Conservation (phyloP, 345 rosid species). For the Euphorbia pulcherrima region DNA sequence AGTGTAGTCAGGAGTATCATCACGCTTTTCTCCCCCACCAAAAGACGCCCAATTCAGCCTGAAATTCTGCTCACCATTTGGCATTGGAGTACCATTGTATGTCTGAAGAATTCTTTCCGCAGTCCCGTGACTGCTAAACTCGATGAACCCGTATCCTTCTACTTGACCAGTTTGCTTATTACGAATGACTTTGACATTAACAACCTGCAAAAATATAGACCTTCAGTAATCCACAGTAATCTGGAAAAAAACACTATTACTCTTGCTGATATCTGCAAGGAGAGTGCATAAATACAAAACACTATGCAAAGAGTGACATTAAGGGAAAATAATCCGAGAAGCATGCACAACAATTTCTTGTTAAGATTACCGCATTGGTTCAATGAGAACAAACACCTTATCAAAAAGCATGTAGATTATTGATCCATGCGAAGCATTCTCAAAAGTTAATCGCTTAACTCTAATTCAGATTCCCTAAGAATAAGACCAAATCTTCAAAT, state of each 20-base stretch:
- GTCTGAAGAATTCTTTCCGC: conserved; percentile 79
- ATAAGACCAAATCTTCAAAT: too few species aligned
- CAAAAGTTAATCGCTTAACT: too few species aligned
- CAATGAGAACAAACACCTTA: too few species aligned
- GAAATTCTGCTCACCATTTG: conserved; percentile 63
- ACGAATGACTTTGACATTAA: conserved; percentile 66
- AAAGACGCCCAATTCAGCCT: conserved; percentile 83
- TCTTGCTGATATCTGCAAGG: background rate
- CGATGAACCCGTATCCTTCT: conserved; percentile 85
- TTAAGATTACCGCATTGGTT: background rate
- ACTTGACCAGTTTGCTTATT: conserved; percentile 67
- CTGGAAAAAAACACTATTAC: background rate
- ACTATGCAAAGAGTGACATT: background rate
- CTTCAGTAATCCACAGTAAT: background rate
- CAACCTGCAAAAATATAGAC: conserved; percentile 37
- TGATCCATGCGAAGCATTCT: too few species aligned
- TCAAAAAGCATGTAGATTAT: too few species aligned
- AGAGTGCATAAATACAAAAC: background rate
- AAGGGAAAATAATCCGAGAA: background rate
- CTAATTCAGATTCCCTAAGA: too few species aligned
- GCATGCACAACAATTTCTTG: background rate
- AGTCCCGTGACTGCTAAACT: conserved; percentile 58
- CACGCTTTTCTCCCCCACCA: conserved; percentile 76
- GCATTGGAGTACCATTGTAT: conserved; percentile 65
- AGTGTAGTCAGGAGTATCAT: conserved; percentile 67